These are phyloP conservation scores for Kockovaella imperatae DNA, from an alignment of 768 basidiomycete genomes.

Conservation along the genomic window DNA sequence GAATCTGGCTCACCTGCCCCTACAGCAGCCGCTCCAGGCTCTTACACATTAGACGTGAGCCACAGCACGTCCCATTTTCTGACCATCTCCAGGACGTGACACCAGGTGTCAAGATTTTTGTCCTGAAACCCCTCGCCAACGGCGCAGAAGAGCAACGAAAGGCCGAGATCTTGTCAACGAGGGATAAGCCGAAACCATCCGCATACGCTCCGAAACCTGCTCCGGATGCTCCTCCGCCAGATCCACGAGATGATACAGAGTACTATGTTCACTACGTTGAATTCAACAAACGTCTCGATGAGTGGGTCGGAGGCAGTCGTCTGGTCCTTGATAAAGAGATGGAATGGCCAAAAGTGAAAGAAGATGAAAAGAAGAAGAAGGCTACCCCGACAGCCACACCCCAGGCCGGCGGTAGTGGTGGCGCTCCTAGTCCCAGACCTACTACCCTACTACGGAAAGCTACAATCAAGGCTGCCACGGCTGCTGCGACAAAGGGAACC, in stretches of 20 bases:
- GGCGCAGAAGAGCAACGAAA: constrained; percentile 78
- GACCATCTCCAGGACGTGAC: constrained; percentile 58
- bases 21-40: constrained; percentile 27
- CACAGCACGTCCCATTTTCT: not conserved
- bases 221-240: constrained; percentile 51
- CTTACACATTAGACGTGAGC: constrained; percentile 38
- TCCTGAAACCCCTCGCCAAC: constrained; percentile 66
- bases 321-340: constrained; percentile 76
- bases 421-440: constrained; percentile 22
- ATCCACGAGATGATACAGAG: constrained; percentile 71
- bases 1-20: constrained; percentile 36
- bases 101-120: constrained; percentile 93
- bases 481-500: constrained; percentile 46
- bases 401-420: constrained; percentile 12
- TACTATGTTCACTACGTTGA: constrained; percentile 98
- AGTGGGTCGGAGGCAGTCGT: constrained; percentile 86
- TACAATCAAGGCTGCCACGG: constrained; percentile 37
- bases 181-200: constrained; percentile 61
- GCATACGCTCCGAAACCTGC: constrained; percentile 36
- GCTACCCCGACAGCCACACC: constrained; percentile 50
- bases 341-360: constrained; percentile 65
- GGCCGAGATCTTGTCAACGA: constrained; percentile 90
- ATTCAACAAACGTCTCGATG: constrained; percentile 98
- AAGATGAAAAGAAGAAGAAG: constrained; percentile 47
- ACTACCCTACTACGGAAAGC: constrained; percentile 47